Percentiles rank a stretch among this genome's conserved stretches.
Conservation (phyloP, 495 filamentous ascomycete genomes). For the Penicillium pulvis region DNA sequence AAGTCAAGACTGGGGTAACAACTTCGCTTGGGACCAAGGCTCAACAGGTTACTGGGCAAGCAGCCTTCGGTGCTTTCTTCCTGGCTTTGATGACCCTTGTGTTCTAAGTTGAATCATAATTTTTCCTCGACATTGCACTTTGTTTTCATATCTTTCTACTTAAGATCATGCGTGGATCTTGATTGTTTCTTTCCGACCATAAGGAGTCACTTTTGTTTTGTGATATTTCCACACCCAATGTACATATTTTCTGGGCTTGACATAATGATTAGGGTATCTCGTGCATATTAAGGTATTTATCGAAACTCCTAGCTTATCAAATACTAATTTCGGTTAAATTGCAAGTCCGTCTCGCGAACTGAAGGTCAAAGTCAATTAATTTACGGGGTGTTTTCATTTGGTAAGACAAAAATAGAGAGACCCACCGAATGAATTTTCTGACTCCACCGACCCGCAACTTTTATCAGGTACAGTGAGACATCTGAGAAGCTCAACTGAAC, state of each 20-base stretch:
- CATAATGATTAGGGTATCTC: background rate
- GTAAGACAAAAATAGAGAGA: background rate
- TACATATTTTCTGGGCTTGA: constrained; percentile 9
- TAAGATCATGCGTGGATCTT: background rate
- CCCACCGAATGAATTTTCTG: background rate
- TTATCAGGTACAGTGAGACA: background rate
- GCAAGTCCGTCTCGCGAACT: background rate
- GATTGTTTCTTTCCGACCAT: background rate
- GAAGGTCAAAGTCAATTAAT: background rate
- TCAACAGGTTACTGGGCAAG: background rate
- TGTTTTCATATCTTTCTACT: background rate
- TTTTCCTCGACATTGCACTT: background rate
- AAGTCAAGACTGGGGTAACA: constrained; percentile 1
- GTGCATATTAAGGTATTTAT: background rate
- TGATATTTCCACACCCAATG: background rate
- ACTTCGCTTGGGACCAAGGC: background rate
- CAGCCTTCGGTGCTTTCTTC: background rate
- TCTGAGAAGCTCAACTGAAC: background rate
- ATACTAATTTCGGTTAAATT: background rate
- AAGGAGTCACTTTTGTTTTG: background rate
- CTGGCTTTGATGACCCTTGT: background rate
- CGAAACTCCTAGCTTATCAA: background rate
- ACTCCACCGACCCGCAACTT: background rate
- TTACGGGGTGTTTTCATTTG: background rate
- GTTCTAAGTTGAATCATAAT: background rate